Evolutionary conservation across 2,329 filamentous ascomycete species (phyloP), one percentile per base, ranked within the genome.

Genomic region (Alternaria ventricosa): DNA sequence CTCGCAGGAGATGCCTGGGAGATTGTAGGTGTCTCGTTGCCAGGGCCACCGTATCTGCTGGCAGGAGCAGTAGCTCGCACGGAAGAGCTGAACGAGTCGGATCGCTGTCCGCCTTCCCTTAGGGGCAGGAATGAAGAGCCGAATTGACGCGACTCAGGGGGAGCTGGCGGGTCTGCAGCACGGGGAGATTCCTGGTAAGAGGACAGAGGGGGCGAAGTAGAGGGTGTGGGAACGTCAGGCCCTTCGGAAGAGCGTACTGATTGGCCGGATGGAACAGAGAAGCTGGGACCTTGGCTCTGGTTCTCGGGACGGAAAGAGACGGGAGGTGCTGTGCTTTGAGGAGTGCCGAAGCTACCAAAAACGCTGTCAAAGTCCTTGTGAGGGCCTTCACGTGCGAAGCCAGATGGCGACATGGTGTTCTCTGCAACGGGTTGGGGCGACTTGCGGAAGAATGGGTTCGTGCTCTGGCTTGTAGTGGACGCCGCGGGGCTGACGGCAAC

Each of bases 391-490:
- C 76, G 75, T 25, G 80, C 75, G 64, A 85, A 85, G 3, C 85
- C 82, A 47, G 84, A 83, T 25, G 82, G 83, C 18, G 85, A 83
- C 72, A 84, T 82, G 45, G 84, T 82, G 41, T 82, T 84, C 8
- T 87, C 85, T 41, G 83, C 80, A 8, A 80, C 75, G 25, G 80
- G 82, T 11, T 82, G 83, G n/a, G 84, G 81, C 7, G 84, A 82
- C 61, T 85, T 86, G 75, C 93, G 90, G 84, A 97, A 97, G 85
- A 99, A 99, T 1, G 96, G 96, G 78, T 99, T 99, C 74, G 94
- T 97, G 71, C 87, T 92, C 68, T 83, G 84, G 78, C 90, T 95
- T 60, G 89, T 86, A 45, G 82, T 83, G 15, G 86, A 87, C 22
- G 82, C 77, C 47, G 86, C 82, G 65, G 94, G 93, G 79, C 92